Base-by-base conservation (phyloP, 352 stramenopile genomes). In the Pythium monospermum region DNA sequence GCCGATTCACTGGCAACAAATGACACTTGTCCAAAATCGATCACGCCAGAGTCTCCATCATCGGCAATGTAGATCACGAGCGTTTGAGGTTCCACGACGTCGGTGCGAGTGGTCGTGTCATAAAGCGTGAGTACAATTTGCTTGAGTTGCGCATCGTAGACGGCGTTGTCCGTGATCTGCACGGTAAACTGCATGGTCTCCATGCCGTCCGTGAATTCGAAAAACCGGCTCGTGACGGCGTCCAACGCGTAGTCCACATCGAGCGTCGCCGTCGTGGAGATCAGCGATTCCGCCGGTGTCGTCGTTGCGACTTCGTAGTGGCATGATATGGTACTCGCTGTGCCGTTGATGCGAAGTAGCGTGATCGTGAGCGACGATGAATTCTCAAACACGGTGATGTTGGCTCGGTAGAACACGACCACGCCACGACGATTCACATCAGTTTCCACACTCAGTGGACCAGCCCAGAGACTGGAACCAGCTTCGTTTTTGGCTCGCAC, bases 41-140 rank as follows among this genome's bases (percentile, higher is more conserved):
- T 70, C 38, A 26, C 57, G 3, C 76, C 76, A 21, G 71, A 73
- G 39, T 87, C 76, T 0, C 71, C 76, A 19, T 85, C 76, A 40
- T 87, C 76, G 1, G 43, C 7, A 38, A 87, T 79, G 2, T 53
- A 65, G 10, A 84, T 59, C 15, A 49, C 59, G 5, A 51, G 46
- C 1, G n/a, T 55, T 16, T 37, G 53, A 2, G 59, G 42, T 2
- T 30, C 21, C 5, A 82, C 57, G 1, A 32, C 18, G 22, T 78
- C 67, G 1, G 60, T 73, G 23, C 70, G 54, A 10, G 36, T 51
- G 3, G 70, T 82, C 7, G 62, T 74, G 30, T 87, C 76, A 5
- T 37, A 46, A 7, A 87, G 45, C 1, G 52, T 53, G 1, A 87
- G 19, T 4, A 42, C 48, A 0, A 87, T 53, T 0, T 57, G 58